Base-by-base conservation (phyloP, 129 eudicot genomes). In the Erigeron canadensis region DNA sequence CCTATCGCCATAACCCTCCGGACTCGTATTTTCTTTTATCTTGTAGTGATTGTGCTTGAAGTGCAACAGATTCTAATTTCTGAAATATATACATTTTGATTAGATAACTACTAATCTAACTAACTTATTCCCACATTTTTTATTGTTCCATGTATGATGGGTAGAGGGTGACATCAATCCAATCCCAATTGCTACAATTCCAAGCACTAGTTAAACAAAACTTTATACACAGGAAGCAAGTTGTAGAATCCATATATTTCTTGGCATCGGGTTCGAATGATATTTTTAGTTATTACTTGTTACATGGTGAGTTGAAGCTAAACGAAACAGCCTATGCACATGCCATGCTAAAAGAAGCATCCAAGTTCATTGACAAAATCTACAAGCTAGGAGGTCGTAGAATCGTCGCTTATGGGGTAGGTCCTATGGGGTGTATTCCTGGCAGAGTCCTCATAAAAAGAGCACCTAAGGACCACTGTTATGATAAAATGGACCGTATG, bases 351-450 rank as follows among this genome's bases (percentile, higher is more conserved):
- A 58, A 70, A 42, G 71, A 87, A 81, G 82, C 80, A 7, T 12
- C 5, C 48, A 58, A 15, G 42, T 83, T 83, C 63, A 71, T 80
- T 21, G 71, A 81, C 75, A 81, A 63, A 72, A 80, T 87, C 40
- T 75, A 81, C 77, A 77, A 68, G 68, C 80, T 83, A 3, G 97
- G 97, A 0, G 95, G 83, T 60, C 87, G 91, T 5, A 77, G 72
- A 18, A 53, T 87, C 2, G 87, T 82, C 51, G 6, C 87, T 19
- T 87, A 87, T 62, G 81, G 85, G 0, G 73, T 90, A 5, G 95
- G 95, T 15, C 91, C 86, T 0, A 73, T 87, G 15, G 97, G 97
- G 6, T 90, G 97, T 79, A 84, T 85, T 75, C 97, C 97, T 7
- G 95, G 91, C 5, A 77, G 95, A 76, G 48, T 83, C 23, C 80